Conservation (phyloP, 2,329 filamentous ascomycete species). For the Zymoseptoria passerinii region DNA sequence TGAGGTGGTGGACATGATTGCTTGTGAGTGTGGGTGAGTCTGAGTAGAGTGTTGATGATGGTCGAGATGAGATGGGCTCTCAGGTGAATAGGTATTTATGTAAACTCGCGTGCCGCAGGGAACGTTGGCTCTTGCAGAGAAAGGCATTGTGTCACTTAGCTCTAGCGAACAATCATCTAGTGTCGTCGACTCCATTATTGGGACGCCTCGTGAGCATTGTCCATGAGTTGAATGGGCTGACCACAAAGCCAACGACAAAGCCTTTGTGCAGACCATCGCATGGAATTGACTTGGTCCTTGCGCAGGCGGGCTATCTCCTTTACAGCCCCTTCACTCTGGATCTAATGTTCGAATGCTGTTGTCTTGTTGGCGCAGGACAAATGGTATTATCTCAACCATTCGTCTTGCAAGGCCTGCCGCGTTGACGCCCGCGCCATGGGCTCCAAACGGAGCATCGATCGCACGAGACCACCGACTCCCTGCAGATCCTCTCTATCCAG, state of each 20-base stretch:
- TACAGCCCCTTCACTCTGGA: too few relatives aligned
- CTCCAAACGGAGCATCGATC: background rate
- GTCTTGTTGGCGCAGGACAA: too few relatives aligned
- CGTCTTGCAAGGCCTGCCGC: background rate
- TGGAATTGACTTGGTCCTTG: too few relatives aligned
- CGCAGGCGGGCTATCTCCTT: too few relatives aligned
- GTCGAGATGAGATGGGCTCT: background rate
- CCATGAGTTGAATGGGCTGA: background rate
- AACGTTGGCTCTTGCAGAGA: background rate
- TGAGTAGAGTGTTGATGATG: background rate
- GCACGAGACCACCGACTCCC: background rate
- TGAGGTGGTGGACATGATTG: background rate
- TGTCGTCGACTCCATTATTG: background rate
- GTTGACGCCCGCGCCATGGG: background rate
- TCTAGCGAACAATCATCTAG: background rate
- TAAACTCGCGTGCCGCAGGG: background rate
- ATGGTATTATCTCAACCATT: background rate
- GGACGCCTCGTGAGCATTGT: background rate
- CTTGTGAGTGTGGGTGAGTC: background rate
- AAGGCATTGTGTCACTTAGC: background rate
- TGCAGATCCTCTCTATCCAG: background rate
- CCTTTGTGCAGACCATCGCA: background rate
- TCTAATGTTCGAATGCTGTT: too few relatives aligned
- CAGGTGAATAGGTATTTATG: background rate
- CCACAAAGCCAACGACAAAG: background rate